A percentile compares a stretch with the other conserved stretches of the same genome.
Conservation (phyloP, 192 early-diverging fungal genomes). For the Linnemannia elongata region DNA sequence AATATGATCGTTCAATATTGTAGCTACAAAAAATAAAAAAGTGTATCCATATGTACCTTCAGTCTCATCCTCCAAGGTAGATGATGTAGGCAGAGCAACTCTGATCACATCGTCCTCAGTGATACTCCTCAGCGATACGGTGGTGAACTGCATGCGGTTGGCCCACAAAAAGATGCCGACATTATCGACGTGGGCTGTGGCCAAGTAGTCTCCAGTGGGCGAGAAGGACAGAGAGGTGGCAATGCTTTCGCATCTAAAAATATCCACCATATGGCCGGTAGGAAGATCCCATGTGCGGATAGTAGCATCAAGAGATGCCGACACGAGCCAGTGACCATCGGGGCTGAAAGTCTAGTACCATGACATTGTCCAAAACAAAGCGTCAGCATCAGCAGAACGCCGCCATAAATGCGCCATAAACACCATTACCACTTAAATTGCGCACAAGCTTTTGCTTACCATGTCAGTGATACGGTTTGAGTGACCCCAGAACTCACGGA, state of each 20-base stretch:
- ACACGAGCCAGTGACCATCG: constrained; percentile 93
- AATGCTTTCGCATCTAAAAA: constrained; percentile 81
- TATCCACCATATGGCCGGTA: constrained; percentile 89
- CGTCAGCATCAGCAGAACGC: not conserved
- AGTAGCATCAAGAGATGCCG: constrained; percentile 84
- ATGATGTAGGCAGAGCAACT: constrained; percentile 73
- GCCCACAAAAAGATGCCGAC: constrained; percentile 96
- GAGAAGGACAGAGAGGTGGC: constrained; percentile 91
- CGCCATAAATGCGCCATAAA: not conserved
- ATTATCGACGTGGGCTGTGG: constrained; percentile 92
- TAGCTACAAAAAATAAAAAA: not conserved
- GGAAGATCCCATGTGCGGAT: constrained; percentile 98
- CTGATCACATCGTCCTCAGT: constrained; percentile 65
- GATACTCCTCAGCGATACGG: constrained; percentile 78
- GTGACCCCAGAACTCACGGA: constrained; percentile 93
- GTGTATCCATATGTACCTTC: constrained; percentile 29
- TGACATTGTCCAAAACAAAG: not conserved
- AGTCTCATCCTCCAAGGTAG: constrained; percentile 67
- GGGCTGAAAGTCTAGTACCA: constrained; percentile 81
- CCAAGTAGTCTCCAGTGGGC: constrained; percentile 92
- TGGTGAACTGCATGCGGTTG: constrained; percentile 85
- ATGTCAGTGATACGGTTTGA: constrained; percentile 89
- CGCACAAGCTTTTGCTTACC: constrained; percentile 57
- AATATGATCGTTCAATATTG: not conserved
- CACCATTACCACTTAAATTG: not conserved